A percentile compares a stretch with the other conserved stretches of the same genome.
Conservation (phyloP, 371 early-diverging fungal species). For the Batrachochytrium dendrobatidis region DNA sequence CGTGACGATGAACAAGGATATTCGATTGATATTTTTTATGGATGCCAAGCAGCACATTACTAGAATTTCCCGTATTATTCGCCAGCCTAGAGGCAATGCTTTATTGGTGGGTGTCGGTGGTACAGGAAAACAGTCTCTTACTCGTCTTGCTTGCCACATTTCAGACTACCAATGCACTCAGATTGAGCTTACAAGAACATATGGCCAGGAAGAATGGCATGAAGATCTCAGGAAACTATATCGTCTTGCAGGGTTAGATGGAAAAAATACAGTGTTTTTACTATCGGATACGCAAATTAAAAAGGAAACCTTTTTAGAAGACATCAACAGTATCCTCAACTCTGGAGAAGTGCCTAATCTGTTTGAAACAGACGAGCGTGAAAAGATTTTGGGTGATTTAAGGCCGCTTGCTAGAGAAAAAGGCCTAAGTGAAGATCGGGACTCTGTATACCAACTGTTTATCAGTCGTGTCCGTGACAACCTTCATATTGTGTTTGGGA, state of each 20-base stretch:
- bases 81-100: constrained; percentile 53
- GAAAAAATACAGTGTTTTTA: constrained; percentile 50
- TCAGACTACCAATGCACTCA: constrained; percentile 47
- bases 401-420: constrained; percentile 39
- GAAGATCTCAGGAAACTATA: constrained; percentile 54
- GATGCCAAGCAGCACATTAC: constrained; percentile 49
- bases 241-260: constrained; percentile 42
- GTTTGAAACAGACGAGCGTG: constrained; percentile 49
- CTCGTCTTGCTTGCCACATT: constrained; percentile 48
- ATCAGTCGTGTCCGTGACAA: constrained; percentile 51
- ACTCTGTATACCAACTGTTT: constrained; percentile 48
- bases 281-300: constrained; percentile 53
- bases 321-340: constrained; percentile 49
- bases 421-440: constrained; percentile 47
- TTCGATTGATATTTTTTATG: constrained; percentile 45
- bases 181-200: constrained; percentile 48
- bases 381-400: constrained; percentile 46
- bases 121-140: constrained; percentile 50
- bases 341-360: constrained; percentile 51
- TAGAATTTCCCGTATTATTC: constrained; percentile 42
- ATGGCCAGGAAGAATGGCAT: constrained; percentile 46
- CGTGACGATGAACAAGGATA: constrained; percentile 43
- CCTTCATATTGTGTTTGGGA: constrained; percentile 49
- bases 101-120: constrained; percentile 52
- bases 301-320: constrained; percentile 45